Conservation (phyloP, 2,329 filamentous ascomycete species). For the Aspergillus carbonarius region DNA sequence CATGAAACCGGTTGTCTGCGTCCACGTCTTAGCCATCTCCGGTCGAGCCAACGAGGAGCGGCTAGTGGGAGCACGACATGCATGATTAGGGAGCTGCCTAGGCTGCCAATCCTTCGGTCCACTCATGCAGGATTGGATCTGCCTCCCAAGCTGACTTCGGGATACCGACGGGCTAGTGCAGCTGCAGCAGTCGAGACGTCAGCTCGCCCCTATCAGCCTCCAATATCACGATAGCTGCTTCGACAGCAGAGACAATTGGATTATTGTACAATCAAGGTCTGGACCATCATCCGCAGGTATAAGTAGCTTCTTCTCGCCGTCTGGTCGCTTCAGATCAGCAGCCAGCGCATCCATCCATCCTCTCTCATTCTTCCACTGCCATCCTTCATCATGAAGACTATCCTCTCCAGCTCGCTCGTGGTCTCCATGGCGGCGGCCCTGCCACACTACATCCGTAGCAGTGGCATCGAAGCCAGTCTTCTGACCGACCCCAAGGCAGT, state of each 20-base stretch:
- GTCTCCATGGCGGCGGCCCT: neutral
- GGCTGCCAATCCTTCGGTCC: neutral
- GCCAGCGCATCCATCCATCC: neutral
- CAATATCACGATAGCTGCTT: neutral
- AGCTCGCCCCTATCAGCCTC: neutral
- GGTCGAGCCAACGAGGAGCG: neutral
- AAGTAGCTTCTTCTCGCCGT: neutral
- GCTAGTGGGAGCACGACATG: neutral
- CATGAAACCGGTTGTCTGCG: neutral
- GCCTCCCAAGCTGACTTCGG: neutral
- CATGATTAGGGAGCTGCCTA: neutral
- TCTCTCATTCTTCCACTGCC: neutral
- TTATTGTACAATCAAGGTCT: neutral
- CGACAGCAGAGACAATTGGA: neutral
- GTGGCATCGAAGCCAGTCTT: neutral
- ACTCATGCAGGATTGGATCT: neutral
- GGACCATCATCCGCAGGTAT: neutral
- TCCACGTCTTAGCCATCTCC: neutral
- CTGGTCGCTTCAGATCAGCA: neutral
- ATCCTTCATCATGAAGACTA: neutral
- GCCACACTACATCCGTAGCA: neutral
- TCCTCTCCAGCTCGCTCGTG: neutral
- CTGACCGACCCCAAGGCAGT: slow-evolving; percentile 18
- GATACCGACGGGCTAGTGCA: neutral
- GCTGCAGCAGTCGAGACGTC: neutral